Evolutionary conservation across 2,329 filamentous ascomycete species (phyloP), one percentile per base, ranked within the genome.

Genomic region (Clonostachys sp.): DNA sequence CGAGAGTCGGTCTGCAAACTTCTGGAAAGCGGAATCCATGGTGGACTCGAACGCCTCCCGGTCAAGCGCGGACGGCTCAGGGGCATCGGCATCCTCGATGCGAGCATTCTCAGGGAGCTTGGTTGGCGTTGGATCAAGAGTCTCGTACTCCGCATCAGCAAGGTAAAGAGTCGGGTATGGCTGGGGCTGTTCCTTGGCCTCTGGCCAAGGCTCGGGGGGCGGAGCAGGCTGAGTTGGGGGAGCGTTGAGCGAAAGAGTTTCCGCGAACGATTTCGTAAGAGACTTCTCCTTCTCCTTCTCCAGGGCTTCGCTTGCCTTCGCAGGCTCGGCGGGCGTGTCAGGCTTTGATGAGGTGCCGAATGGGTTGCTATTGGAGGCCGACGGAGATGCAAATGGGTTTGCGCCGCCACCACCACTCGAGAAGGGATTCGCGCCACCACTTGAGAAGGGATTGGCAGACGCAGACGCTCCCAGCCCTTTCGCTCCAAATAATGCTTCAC

Each of bases 131-230:
- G 55, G 83, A 51, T 89, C 89, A 24, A 97, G 79, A 5, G 87
- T 88, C 66, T 99, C 94, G 68, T 89, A 95, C 60, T 96, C 92
- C 45, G 92, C 92, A 56, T 97, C 94, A 45, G 86, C 76, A 41
- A 92, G 82, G 71, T 90, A 89, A 61, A 86, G 87, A 33, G 79
- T 71, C 1, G 89, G 86, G 66, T 91, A 97, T 0, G 90, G 74
- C 2, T 73, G 51, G 0, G 89, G 87, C 55, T 88, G 85, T 0
- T 76, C 68, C 2, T 81, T 74, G 38, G 74, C 68, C 12, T 77
- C 61, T 1, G 92, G 92, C 91, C 91, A 97, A 9, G 89, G 86
- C 55, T 90, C 81, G 1, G 78, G 70, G 0, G 80, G 73, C 0
- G 66, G 56, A 0, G 63, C 58, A 5, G 54, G 57, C 16, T 49